Conservation (phyloP, 2,329 filamentous ascomycete genomes). For the Xylaria sp. region DNA sequence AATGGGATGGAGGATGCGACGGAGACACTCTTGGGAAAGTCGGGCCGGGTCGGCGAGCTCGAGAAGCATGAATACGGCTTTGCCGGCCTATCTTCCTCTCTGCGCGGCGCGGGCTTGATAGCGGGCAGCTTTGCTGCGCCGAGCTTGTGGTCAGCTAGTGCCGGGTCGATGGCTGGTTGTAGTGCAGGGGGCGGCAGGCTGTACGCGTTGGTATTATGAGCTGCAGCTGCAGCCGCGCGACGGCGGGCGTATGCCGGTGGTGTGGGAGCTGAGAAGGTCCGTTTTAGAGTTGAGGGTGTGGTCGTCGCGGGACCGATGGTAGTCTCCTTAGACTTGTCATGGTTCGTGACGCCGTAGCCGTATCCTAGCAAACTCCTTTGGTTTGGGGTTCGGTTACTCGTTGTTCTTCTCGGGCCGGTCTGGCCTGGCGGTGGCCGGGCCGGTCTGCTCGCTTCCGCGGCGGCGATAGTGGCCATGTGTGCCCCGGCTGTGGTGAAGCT, state of each 20-base stretch:
- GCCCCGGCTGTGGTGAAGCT: slow-evolving; percentile 72
- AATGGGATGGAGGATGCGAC: too few species aligned
- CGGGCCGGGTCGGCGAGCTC: slow-evolving; percentile 60
- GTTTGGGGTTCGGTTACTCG: slow-evolving; percentile 42
- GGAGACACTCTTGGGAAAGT: background rate
- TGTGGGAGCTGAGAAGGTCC: slow-evolving; percentile 37
- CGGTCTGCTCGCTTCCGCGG: slow-evolving; percentile 47
- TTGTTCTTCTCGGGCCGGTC: slow-evolving; percentile 36
- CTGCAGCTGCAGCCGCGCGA: background rate
- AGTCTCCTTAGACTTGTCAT: slow-evolving; percentile 47
- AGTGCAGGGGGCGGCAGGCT: slow-evolving; percentile 31
- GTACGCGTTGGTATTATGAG: slow-evolving; percentile 15
- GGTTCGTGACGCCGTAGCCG: slow-evolving; percentile 48
- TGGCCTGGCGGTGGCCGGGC: slow-evolving; percentile 30
- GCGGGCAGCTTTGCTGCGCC: slow-evolving; percentile 51
- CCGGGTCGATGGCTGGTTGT: slow-evolving; percentile 48
- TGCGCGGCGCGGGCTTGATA: slow-evolving; percentile 48
- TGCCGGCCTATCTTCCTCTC: slow-evolving; percentile 32
- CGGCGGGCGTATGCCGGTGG: slow-evolving; percentile 34
- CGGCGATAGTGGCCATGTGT: slow-evolving; percentile 59
- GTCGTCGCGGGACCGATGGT: slow-evolving; percentile 12
- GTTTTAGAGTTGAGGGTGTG: slow-evolving; percentile 42
- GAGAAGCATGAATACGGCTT: slow-evolving; percentile 68
- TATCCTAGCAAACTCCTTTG: slow-evolving; percentile 50
- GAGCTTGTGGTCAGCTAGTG: slow-evolving; percentile 55